Base-by-base conservation (phyloP, 306 rosid genomes). In the Citrullus mucosospermus region DNA sequence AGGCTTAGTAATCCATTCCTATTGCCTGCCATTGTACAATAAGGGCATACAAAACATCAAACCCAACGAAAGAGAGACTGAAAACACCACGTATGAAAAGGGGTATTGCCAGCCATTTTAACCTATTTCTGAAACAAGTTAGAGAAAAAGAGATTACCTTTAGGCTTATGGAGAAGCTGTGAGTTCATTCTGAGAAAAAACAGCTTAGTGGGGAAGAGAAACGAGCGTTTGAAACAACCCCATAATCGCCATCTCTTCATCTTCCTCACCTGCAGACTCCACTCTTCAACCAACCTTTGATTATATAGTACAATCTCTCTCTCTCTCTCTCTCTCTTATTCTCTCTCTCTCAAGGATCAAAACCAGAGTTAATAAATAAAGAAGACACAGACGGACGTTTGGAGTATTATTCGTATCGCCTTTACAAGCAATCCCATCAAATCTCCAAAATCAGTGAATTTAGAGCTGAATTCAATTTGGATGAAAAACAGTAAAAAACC, bases 1-100 rank as follows among this genome's bases (percentile, higher is more conserved):
- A 94, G 90, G 83, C 51, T 80, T 46, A 86, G 66, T 69, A 92
- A 87, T 73, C 91, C 96, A 82, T 88, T 83, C 41, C 84, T 74
- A 5, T 80, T 78, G 73, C 90, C 96, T 89, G 88, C 86, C 57
- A 16, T 74, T 76, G 13, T 13, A 48, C 54, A 48, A 48, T 5
- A 51, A 14, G 3, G 56, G 7, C 7, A 51, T 15, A 51, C n/a
- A 5, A 51, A 15, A 4, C 15, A 51, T 1, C n/a, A 48, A 48
- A 12, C 54, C 54, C 54, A 32, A 32, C 4, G 36, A 32, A 32
- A 32, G 5, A 48, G 16, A 48, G 54, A 12, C 39, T 5, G 6
- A 36, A 36, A 2, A 6, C 48, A 43, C 48, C 7, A 8, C 9
- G 4, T 7, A 43, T 9, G 8, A 43, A 1, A 14, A 51, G 1